Conservation (phyloP, 768 basidiomycete species). For the Pholiota microspora region DNA sequence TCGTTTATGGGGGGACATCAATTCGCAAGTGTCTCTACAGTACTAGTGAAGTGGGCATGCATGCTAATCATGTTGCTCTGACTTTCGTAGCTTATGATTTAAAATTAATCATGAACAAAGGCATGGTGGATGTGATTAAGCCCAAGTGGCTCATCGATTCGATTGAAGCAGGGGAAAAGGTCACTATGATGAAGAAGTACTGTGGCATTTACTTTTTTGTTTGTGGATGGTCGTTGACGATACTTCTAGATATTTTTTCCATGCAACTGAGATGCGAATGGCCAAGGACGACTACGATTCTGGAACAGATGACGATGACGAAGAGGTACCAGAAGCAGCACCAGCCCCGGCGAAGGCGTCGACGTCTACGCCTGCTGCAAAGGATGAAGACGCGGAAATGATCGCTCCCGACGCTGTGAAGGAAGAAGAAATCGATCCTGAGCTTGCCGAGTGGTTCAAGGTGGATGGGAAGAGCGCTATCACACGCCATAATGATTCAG, state of each 20-base stretch:
- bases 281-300: slow-evolving; percentile 48
- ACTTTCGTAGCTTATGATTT: slow-evolving; percentile 60
- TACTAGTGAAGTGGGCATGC: too few species aligned
- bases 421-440: slow-evolving; percentile 38
- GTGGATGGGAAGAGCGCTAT: slow-evolving; percentile 37
- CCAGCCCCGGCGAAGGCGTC: neutral
- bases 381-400: slow-evolving; percentile 12
- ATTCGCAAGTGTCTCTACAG: slow-evolving; percentile 50
- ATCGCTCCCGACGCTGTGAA: slow-evolving; percentile 11
- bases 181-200: slow-evolving; percentile 71
- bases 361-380: neutral
- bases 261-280: slow-evolving; percentile 55
- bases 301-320: slow-evolving; percentile 27
- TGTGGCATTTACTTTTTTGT: slow-evolving; percentile 1
- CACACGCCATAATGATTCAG: too few species aligned
- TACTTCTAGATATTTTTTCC: slow-evolving; percentile 69
- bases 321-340: slow-evolving; percentile 15
- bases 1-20: slow-evolving; percentile 68
- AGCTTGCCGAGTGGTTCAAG: slow-evolving; percentile 60
- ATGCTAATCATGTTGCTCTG: too few species aligned
- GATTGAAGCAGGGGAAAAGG: slow-evolving; percentile 50
- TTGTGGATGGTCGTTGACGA: neutral
- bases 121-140: slow-evolving; percentile 66
- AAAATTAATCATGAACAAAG: slow-evolving; percentile 69
- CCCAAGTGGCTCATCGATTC: slow-evolving; percentile 85